A percentile compares a stretch with the other conserved stretches of the same genome.
Evolutionary conservation across 2,329 filamentous ascomycete genomes (phyloP).

Genomic region (Bertia moriformis): DNA sequence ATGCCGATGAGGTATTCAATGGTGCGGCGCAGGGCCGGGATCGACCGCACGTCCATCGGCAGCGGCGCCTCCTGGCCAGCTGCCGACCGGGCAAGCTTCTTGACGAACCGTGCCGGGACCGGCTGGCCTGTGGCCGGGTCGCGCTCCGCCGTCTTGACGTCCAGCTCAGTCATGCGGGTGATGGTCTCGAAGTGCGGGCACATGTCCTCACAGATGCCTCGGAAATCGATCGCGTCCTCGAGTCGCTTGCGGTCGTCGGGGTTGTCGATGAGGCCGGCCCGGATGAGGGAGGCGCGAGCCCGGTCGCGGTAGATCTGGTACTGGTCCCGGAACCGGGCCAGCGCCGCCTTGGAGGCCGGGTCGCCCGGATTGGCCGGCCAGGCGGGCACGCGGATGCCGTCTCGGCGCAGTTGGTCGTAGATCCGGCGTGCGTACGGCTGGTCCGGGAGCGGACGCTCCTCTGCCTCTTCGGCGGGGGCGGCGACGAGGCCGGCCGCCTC

Average conservation of each 20-base stretch:
- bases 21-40: conserved; percentile 39
- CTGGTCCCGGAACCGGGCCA: conserved; percentile 37
- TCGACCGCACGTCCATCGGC: conserved; percentile 53
- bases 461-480: background rate
- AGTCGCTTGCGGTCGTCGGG: conserved; percentile 47
- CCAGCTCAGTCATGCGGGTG: conserved; percentile 44
- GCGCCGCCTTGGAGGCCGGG: conserved; percentile 29
- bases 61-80: conserved; percentile 54
- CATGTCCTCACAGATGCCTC: conserved; percentile 56
- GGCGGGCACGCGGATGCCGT: conserved; percentile 34
- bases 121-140: conserved; percentile 27
- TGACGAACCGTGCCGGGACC: conserved; percentile 42
- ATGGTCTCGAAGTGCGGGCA: conserved; percentile 55
- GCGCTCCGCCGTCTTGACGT: conserved; percentile 31
- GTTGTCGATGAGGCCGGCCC: conserved; percentile 47
- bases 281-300: conserved; percentile 40
- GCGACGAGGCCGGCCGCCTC: no score
- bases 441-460: conserved; percentile 4
- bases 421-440: conserved; percentile 29
- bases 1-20: conserved; percentile 51
- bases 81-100: conserved; percentile 52
- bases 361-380: conserved; percentile 42
- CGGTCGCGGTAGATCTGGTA: conserved; percentile 41
- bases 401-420: conserved; percentile 33
- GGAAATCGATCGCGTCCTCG: conserved; percentile 50